Evolutionary conservation across 257 asterid species (phyloP), one percentile per base, ranked within the genome.

Genomic region (Rhazya stricta): DNA sequence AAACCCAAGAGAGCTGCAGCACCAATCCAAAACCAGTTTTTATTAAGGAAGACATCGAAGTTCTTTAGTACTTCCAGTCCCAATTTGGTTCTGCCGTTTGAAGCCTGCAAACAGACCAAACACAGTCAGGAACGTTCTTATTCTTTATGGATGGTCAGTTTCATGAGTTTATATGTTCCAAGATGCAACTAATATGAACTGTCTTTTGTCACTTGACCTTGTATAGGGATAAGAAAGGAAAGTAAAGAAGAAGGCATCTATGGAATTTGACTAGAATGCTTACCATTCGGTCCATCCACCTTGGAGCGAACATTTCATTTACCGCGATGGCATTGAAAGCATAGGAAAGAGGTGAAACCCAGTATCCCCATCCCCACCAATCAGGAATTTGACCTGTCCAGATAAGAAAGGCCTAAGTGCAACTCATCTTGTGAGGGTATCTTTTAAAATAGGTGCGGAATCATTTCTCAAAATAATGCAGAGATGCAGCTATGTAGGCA

Each of bases 361-460:
- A 89, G 76, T 82, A 85, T 2, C 83, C 92, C 96, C 96, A 89
- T 36, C 84, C 78, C 96, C 91, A 89, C 96, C 96, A 89, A 48
- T 72, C 81, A 10, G 92, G 96, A 69, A 89, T 85, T 73, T 78
- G 57, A 56, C 75, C 92, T 89, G 80, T 70, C 68, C 78, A 21
- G 45, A 41, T 58, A 76, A 37, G n/a, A 77, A 11, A 37, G 21
- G 53, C 16, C 3, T 75, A 54, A 51, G 51, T 25, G 27, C 5
- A 34, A 63, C 6, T 25, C n/a, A 37, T 71, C 4, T 70, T 53
- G 39, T 34, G 45, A 45, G 18, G 10, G 21, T 15, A 25, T 46
- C 56, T 63, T 36, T 2, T 32, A 34, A 34, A 0, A n/a, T 36
- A 21, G 16, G 25, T 50, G 16, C 42, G n/a, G 8, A 23, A 39